Evolutionary conservation across 2,329 filamentous ascomycete species (phyloP).

Genomic region (Scolecobasidium constrictum): DNA sequence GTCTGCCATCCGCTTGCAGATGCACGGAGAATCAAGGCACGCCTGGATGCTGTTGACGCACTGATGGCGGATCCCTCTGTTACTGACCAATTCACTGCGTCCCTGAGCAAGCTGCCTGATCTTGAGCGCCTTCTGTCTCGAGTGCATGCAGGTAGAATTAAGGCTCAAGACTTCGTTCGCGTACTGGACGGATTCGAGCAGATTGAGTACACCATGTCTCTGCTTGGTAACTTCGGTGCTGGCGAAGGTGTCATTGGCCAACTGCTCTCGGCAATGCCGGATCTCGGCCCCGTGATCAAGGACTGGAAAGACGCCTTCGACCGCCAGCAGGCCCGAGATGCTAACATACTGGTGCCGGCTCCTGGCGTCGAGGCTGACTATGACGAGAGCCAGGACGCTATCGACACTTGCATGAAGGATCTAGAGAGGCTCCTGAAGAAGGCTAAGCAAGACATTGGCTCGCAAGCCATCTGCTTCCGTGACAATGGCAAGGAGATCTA

Average conservation of each 20-base stretch:
- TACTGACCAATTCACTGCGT: conserved; percentile 78
- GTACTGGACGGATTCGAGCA: conserved; percentile 96
- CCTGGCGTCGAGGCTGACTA: conserved; percentile 85
- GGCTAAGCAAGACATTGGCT: conserved; percentile 63
- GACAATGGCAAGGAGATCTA: conserved; percentile 97
- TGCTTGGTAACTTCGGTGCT: conserved; percentile 63
- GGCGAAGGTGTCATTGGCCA: conserved; percentile 76
- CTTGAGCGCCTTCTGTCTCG: conserved; percentile 88
- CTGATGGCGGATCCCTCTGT: conserved; percentile 73
- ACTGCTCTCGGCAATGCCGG: conserved; percentile 75
- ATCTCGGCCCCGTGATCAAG: conserved; percentile 60
- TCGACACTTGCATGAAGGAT: conserved; percentile 64
- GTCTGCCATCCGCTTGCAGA: conserved; percentile 91
- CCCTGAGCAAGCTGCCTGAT: conserved; percentile 85
- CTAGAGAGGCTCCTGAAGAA: conserved; percentile 61
- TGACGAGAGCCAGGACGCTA: conserved; percentile 67
- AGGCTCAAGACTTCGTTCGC: conserved; percentile 81
- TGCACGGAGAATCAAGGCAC: conserved; percentile 77
- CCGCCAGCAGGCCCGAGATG: conserved; percentile 63
- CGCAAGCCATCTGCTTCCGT: conserved; percentile 44
- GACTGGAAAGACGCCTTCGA: conserved; percentile 94
- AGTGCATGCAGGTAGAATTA: conserved; percentile 85
- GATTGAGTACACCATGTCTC: conserved; percentile 84
- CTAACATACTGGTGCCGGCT: conserved; percentile 75
- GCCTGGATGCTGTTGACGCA: conserved; percentile 87